Conservation (phyloP, 106 monocot genomes). For the Posidonia australis region DNA sequence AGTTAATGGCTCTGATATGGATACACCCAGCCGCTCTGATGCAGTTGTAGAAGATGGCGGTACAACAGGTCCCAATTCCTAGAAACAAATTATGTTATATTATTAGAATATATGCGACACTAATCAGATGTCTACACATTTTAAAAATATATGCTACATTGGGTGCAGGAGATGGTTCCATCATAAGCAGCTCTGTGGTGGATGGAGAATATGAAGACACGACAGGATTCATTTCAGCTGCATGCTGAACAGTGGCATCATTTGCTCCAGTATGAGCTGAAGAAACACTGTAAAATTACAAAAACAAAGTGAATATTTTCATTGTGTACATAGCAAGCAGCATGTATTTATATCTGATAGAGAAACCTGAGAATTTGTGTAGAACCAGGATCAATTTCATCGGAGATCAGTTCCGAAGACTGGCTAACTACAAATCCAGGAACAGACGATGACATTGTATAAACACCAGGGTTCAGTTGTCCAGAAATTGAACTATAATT, state of each 20-base stretch:
- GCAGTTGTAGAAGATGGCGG: slow-evolving; percentile 28
- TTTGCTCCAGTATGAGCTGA: slow-evolving; percentile 19
- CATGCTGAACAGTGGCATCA: slow-evolving; percentile 31
- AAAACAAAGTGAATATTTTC: neutral
- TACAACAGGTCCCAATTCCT: slow-evolving; percentile 52
- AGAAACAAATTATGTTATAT: slow-evolving; percentile 5
- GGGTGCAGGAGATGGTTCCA: slow-evolving; percentile 20
- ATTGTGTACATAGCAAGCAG: neutral
- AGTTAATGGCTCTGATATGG: slow-evolving; percentile 37
- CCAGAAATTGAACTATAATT: slow-evolving; percentile 36
- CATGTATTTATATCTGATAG: neutral
- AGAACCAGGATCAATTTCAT: slow-evolving; percentile 44
- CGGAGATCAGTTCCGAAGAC: slow-evolving; percentile 36
- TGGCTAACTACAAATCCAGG: slow-evolving; percentile 35
- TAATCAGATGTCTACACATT: neutral
- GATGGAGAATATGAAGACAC: slow-evolving; percentile 29
- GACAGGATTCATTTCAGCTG: slow-evolving; percentile 31
- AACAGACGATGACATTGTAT: slow-evolving; percentile 37
- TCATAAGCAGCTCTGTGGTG: slow-evolving; percentile 40
- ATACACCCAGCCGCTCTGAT: slow-evolving; percentile 31
- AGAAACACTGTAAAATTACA: slow-evolving; percentile 15
- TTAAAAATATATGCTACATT: slow-evolving; percentile 33
- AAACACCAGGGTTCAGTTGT: slow-evolving; percentile 26
- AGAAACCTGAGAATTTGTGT: slow-evolving; percentile 27
- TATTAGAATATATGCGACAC: neutral